Percentiles rank a stretch among this genome's conserved stretches.
These are phyloP conservation scores for Apiospora sp. DNA, from an alignment of 2,329 filamentous ascomycete genomes.

Conservation along the genomic window DNA sequence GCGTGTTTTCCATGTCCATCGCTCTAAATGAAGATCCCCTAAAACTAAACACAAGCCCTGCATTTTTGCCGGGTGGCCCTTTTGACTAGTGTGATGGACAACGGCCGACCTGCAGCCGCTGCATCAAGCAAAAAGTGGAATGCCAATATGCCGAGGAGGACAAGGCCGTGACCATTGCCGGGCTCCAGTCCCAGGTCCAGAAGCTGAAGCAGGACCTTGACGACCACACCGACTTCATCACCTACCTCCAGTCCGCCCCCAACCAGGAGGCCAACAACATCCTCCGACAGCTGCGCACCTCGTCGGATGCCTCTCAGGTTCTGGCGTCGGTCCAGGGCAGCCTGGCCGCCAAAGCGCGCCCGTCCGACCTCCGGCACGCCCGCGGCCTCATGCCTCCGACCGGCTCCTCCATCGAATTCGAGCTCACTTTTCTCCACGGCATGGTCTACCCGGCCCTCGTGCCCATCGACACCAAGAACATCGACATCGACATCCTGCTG, in stretches of 20 bases:
- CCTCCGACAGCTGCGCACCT: background rate
- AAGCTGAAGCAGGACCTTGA: background rate
- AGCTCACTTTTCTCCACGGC: background rate
- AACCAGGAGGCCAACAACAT: background rate
- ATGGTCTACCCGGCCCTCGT: background rate
- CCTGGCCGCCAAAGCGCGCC: background rate
- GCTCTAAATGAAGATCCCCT: background rate
- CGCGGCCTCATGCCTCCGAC: conserved; percentile 2
- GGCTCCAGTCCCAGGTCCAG: background rate
- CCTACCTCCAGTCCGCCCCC: background rate
- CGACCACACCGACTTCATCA: background rate
- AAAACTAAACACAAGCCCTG: background rate
- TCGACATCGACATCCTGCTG: background rate
- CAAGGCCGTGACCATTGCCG: background rate
- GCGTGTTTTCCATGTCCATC: background rate
- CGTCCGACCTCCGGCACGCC: background rate
- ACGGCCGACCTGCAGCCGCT: background rate
- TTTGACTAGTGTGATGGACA: background rate
- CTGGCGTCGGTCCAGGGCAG: conserved; percentile 9
- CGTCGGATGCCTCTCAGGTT: background rate
- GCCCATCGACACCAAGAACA: background rate
- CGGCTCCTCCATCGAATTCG: background rate
- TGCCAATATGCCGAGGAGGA: background rate
- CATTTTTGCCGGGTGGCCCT: background rate
- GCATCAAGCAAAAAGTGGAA: background rate